A percentile compares a stretch with the other conserved stretches of the same genome.
These are phyloP conservation scores for Grosmannia serpens DNA, from an alignment of 2,329 filamentous ascomycete species.

Conservation along the genomic window DNA sequence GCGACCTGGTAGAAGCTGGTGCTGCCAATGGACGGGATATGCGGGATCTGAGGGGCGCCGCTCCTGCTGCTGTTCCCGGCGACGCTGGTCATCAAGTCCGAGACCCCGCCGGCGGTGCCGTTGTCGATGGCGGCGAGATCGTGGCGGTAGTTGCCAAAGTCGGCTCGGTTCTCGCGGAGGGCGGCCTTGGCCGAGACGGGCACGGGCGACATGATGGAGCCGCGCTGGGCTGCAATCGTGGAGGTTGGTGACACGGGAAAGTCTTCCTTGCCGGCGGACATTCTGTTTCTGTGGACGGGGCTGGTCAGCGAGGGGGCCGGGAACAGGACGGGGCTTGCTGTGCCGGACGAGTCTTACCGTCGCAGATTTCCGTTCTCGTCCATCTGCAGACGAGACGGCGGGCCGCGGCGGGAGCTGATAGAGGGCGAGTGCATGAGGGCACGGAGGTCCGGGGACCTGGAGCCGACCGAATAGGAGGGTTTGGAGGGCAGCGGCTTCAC, in stretches of 20 bases:
- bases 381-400: slow-evolving; percentile 42
- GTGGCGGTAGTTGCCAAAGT: slow-evolving; percentile 59
- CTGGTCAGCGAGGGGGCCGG: background rate
- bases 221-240: slow-evolving; percentile 24
- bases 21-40: slow-evolving; percentile 45
- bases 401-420: slow-evolving; percentile 21
- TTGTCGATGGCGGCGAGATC: slow-evolving; percentile 56
- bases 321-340: background rate
- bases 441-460: background rate
- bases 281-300: slow-evolving; percentile 8
- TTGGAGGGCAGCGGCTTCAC: slow-evolving; percentile 34
- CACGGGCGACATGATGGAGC: slow-evolving; percentile 29
- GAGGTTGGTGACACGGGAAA: slow-evolving; percentile 39
- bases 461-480: slow-evolving; percentile 14
- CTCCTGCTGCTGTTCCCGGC: slow-evolving; percentile 24
- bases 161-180: slow-evolving; percentile 45
- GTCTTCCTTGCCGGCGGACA: slow-evolving; percentile 20
- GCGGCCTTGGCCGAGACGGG: slow-evolving; percentile 34
- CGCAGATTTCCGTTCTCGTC: slow-evolving; percentile 35
- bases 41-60: slow-evolving; percentile 47
- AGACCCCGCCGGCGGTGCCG: background rate
- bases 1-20: slow-evolving; percentile 39
- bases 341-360: slow-evolving; percentile 19
- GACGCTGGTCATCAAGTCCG: slow-evolving; percentile 24
- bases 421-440: slow-evolving; percentile 6